Conservation (phyloP, 192 early-diverging fungal genomes). For the Dissophora ornata region DNA sequence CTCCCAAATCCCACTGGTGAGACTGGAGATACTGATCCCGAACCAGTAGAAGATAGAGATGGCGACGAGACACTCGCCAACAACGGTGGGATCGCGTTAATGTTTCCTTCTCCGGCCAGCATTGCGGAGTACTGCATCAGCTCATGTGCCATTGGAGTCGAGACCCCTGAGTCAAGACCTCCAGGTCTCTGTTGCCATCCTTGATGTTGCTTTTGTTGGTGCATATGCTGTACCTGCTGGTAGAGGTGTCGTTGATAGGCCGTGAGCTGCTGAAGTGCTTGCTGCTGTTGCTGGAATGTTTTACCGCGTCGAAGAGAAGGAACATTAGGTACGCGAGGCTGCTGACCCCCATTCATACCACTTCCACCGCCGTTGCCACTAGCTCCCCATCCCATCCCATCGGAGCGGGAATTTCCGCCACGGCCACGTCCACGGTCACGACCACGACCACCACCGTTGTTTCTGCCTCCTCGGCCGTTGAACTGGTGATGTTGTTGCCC, state of each 20-base stretch:
- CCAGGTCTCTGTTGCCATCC: slow-evolving; percentile 7
- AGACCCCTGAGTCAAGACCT: not conserved
- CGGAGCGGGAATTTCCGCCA: not conserved
- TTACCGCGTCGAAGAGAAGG: slow-evolving; percentile 36
- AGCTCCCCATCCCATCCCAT: not conserved
- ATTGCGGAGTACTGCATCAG: slow-evolving; percentile 48
- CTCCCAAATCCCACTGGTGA: slow-evolving; percentile 2
- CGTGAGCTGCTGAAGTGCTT: slow-evolving; percentile 43
- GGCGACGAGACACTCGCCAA: slow-evolving; percentile 13
- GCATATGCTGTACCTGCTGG: slow-evolving; percentile 35
- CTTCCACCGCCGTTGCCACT: not conserved
- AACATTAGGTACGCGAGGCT: not conserved
- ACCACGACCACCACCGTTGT: slow-evolving; percentile 9
- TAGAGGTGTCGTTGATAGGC: slow-evolving; percentile 45
- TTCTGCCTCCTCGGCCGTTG: not conserved
- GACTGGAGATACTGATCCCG: not conserved
- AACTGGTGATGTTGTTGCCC: not conserved
- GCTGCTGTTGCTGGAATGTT: slow-evolving; percentile 50
- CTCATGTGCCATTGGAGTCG: slow-evolving; percentile 37
- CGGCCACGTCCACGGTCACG: slow-evolving; percentile 6
- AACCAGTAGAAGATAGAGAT: not conserved
- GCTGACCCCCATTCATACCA: not conserved
- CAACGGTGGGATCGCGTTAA: slow-evolving; percentile 11
- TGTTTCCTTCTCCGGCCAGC: slow-evolving; percentile 11
- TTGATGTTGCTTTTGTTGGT: slow-evolving; percentile 13